phyloP scores from a whole-genome alignment of 169 alveolate genomes.

The Cryptosporidium andersoni region DNA sequence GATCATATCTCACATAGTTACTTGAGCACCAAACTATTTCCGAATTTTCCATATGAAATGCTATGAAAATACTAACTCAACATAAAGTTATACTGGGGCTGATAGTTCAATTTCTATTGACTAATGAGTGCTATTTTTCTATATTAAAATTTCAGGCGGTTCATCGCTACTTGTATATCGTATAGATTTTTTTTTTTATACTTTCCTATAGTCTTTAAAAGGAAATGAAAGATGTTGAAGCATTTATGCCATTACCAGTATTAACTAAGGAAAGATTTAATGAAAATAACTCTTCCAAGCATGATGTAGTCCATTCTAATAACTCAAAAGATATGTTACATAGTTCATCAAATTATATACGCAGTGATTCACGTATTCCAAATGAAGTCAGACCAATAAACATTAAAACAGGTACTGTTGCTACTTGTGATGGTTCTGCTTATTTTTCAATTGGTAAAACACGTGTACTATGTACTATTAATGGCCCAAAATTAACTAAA shows the following conservation, averaged over 20 bases:
- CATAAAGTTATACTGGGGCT: no score
- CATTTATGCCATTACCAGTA: constrained; percentile 32
- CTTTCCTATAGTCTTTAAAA: no score
- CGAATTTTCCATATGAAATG: constrained; percentile 6
- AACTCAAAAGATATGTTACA: no score
- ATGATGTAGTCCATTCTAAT: no score
- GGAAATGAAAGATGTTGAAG: constrained; percentile 19
- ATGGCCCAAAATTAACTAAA: constrained; percentile 52
- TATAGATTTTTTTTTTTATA: no score
- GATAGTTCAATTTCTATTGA: no score
- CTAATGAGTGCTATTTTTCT: no score
- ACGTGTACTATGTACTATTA: constrained; percentile 36
- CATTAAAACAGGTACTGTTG: constrained; percentile 43
- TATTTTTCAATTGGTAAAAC: constrained; percentile 61
- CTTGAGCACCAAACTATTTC: constrained; percentile 67
- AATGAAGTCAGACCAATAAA: constrained; percentile 56
- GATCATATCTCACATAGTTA: constrained; percentile 31
- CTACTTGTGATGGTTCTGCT: constrained; percentile 55
- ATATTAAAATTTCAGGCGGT: neutral
- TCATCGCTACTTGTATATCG: no score
- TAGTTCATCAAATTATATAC: neutral
- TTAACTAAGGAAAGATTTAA: neutral
- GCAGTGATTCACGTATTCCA: constrained; percentile 25
- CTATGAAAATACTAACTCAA: no score
- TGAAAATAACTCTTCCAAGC: neutral